Evolutionary conservation across 495 filamentous ascomycete genomes (phyloP).

Genomic region (Cercophora newfieldiana): DNA sequence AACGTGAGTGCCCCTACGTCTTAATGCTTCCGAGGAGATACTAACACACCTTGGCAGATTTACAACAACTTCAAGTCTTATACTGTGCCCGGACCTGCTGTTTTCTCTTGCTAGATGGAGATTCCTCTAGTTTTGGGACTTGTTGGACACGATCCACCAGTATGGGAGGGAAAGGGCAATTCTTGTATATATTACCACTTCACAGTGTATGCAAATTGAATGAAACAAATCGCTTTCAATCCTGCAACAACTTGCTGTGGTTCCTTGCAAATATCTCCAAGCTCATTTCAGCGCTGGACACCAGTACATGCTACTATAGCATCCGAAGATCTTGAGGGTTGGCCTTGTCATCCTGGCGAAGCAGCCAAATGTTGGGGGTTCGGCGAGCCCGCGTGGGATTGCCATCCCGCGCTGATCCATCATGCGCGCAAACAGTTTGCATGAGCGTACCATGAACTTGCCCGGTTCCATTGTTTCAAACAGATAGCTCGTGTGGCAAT

Average conservation of each 20-base stretch:
- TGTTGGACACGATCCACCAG: background rate
- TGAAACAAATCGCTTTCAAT: too few relatives aligned
- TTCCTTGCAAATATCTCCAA: too few relatives aligned
- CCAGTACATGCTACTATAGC: too few relatives aligned
- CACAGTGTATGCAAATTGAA: background rate
- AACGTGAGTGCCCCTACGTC: conserved; percentile 24
- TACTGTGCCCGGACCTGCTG: conserved; percentile 50
- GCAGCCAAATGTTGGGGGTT: too few relatives aligned
- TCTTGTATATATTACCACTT: background rate
- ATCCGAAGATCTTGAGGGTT: too few relatives aligned
- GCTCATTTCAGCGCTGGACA: too few relatives aligned
- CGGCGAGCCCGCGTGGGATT: background rate
- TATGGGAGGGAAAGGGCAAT: background rate
- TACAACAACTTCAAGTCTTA: conserved; percentile 54
- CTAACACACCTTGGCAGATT: conserved; percentile 38
- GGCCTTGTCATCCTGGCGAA: too few relatives aligned
- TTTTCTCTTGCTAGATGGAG: conserved; percentile 30
- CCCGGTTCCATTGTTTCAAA: background rate
- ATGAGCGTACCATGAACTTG: background rate
- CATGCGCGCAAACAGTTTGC: background rate
- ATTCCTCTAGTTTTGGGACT: background rate
- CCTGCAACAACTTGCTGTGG: too few relatives aligned
- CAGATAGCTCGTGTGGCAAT: background rate
- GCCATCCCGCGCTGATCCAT: background rate
- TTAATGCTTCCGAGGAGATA: background rate